Evolutionary conservation across 805 yeast genomes (phyloP).

Genomic region (Wickerhamiella galacta): DNA sequence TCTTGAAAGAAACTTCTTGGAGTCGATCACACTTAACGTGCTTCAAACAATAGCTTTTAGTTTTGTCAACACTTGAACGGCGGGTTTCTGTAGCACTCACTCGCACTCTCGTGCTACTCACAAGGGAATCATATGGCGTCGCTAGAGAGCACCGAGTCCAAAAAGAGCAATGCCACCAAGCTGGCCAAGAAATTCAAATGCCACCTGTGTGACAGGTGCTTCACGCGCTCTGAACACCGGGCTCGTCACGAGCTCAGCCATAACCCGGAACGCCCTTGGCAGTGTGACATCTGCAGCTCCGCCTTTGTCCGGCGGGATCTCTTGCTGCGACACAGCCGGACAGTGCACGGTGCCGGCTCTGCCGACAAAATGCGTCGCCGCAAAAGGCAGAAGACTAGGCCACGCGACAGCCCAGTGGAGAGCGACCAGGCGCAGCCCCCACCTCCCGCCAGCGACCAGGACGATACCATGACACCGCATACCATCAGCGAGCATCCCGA

Average conservation of each 20-base stretch:
- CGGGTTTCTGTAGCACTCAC: too few species aligned
- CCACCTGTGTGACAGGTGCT: constrained; percentile 63
- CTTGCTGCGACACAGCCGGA: constrained; percentile 58
- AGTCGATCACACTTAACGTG: too few species aligned
- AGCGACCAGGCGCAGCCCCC: too few species aligned
- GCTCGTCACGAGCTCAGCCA: constrained; percentile 67
- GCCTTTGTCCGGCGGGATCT: constrained; percentile 66
- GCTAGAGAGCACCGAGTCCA: background rate
- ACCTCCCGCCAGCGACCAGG: background rate
- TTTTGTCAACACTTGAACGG: too few species aligned
- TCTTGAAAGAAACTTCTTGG: background rate
- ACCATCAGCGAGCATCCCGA: background rate
- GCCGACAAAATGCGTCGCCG: constrained; percentile 1
- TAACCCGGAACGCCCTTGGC: constrained; percentile 66
- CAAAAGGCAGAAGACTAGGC: background rate
- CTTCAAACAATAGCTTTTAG: too few species aligned
- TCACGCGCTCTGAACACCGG: constrained; percentile 64
- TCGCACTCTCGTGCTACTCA: too few species aligned
- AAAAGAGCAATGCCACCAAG: constrained; percentile 1
- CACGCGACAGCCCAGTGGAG: background rate
- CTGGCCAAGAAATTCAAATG: constrained; percentile 56
- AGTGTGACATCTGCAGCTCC: constrained; percentile 50
- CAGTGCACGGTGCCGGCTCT: constrained; percentile 50
- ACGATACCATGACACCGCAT: background rate
- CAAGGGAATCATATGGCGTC: too few species aligned